phyloP scores from a whole-genome alignment of 106 monocot genomes.

The Dioscorea zingiberensis region DNA sequence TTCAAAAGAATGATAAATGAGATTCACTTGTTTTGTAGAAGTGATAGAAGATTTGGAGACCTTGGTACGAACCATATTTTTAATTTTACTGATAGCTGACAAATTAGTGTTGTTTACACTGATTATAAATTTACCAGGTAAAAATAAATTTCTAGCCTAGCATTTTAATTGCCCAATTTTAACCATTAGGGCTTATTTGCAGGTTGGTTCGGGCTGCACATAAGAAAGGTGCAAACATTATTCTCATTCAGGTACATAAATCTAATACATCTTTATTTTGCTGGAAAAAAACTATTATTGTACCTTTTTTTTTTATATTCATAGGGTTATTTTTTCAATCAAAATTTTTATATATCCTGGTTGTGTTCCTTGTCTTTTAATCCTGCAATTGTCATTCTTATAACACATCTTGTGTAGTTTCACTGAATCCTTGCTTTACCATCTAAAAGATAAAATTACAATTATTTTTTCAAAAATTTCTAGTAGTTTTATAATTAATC shows the following conservation, averaged over 20 bases:
- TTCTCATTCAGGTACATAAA: conserved; percentile 73
- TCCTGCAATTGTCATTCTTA: no score
- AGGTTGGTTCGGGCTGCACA: conserved; percentile 93
- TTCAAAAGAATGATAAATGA: background rate
- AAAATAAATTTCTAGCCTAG: background rate
- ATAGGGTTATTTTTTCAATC: background rate
- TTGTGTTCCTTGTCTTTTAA: no score
- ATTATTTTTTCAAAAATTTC: no score
- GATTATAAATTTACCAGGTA: background rate
- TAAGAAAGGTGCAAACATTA: conserved; percentile 82
- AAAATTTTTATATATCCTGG: background rate
- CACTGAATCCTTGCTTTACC: no score
- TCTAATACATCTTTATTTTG: background rate
- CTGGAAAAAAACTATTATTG: background rate
- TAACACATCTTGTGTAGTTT: background rate
- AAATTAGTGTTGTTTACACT: background rate
- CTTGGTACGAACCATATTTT: background rate
- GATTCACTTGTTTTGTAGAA: background rate
- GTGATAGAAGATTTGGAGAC: background rate
- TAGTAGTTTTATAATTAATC: background rate
- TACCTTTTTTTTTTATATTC: background rate
- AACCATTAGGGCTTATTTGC: conserved; percentile 7
- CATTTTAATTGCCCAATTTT: background rate
- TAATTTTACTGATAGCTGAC: background rate
- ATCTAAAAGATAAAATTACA: background rate